A percentile compares a stretch with the other conserved stretches of the same genome.
These are phyloP conservation scores for Adansonia gregorii DNA, from an alignment of 441 rosid species.

Conservation along the genomic window DNA sequence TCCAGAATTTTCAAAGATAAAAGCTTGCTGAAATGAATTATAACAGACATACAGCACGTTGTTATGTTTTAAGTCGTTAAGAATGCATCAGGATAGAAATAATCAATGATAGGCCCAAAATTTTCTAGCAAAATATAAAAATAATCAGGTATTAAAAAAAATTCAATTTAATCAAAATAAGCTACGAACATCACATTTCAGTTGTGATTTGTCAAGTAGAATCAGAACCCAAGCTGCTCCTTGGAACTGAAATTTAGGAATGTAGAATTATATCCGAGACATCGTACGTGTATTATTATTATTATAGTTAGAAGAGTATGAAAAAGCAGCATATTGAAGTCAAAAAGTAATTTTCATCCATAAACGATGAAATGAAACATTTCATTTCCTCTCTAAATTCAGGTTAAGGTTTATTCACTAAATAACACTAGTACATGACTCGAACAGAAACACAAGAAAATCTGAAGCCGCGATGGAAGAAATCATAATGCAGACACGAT, in stretches of 20 bases:
- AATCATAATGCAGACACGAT: neutral
- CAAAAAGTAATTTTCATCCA: neutral
- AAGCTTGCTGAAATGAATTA: neutral
- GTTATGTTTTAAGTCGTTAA: neutral
- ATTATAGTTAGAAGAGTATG: neutral
- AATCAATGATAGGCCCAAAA: neutral
- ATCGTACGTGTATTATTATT: neutral
- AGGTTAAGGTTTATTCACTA: neutral
- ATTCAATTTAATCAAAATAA: neutral
- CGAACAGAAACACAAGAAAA: neutral
- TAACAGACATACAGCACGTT: constrained; percentile 2
- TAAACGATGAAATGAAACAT: neutral
- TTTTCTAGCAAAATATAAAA: neutral
- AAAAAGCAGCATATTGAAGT: neutral
- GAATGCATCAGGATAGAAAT: neutral
- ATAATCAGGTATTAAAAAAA: neutral
- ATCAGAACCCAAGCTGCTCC: constrained; percentile 10
- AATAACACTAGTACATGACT: neutral
- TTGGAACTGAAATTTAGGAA: neutral
- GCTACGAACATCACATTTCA: neutral
- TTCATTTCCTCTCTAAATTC: neutral
- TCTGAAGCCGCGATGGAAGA: neutral
- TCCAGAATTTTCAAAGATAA: neutral
- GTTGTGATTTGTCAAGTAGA: neutral
- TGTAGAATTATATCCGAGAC: neutral